These are phyloP conservation scores for Spergularia marina DNA, from an alignment of 148 eudicot genomes.

Conservation along the genomic window DNA sequence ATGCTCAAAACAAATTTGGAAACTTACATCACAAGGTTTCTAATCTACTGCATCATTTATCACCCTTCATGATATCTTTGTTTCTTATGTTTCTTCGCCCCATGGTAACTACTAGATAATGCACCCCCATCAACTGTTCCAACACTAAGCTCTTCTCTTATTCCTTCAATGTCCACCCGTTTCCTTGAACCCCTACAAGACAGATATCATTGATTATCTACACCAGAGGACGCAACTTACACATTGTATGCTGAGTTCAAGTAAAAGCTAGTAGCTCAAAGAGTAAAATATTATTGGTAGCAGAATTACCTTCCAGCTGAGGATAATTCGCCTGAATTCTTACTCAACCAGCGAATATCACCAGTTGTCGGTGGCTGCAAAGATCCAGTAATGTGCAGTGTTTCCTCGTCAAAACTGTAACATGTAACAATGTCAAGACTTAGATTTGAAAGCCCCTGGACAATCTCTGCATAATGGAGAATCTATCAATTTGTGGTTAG, in stretches of 20 bases:
- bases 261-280: background rate
- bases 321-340: conserved; percentile 39
- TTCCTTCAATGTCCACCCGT: conserved; percentile 29
- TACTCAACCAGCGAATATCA: conserved; percentile 52
- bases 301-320: conserved; percentile 45
- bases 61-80: conserved; percentile 34
- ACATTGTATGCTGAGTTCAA: background rate
- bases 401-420: conserved; percentile 83
- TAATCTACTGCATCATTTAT: conserved; percentile 23
- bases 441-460: background rate
- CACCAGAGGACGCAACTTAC: background rate
- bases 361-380: conserved; percentile 66
- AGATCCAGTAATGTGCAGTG: conserved; percentile 73
- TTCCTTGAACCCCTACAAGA: conserved; percentile 40
- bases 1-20: background rate
- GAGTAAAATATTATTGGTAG: background rate
- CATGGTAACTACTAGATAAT: conserved; percentile 27
- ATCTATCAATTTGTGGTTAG: background rate
- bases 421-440: conserved; percentile 8
- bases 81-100: conserved; percentile 51
- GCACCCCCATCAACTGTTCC: conserved; percentile 27
- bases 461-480: background rate
- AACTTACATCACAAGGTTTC: conserved; percentile 12
- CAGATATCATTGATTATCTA: background rate
- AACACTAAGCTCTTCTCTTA: conserved; percentile 30